Percentiles rank a stretch among this genome's conserved stretches.
phyloP scores from a whole-genome alignment of 2,329 filamentous ascomycete species.

The Albifimbria verrucaria region DNA sequence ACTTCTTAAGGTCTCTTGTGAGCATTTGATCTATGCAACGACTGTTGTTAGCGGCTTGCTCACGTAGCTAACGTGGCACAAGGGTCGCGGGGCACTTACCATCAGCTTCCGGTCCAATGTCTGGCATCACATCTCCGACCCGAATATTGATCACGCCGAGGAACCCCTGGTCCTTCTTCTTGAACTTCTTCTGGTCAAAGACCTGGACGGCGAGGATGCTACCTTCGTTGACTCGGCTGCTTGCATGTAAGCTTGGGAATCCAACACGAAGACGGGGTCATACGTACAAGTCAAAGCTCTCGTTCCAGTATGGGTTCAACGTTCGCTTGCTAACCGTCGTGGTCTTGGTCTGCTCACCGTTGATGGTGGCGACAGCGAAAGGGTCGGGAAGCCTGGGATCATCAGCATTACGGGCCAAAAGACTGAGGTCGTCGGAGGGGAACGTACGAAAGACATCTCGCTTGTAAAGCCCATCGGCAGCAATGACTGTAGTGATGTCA shows the following conservation, averaged over 20 bases:
- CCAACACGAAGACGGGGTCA: conserved; percentile 5
- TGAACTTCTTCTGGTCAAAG: conserved; percentile 99
- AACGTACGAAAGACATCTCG: conserved; percentile 94
- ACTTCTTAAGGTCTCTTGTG: conserved; percentile 94
- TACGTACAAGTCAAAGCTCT: conserved; percentile 94
- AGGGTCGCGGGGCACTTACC: conserved; percentile 54
- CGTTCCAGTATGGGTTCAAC: conserved; percentile 99
- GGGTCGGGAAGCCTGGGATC: conserved; percentile 82
- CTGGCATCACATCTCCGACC: conserved; percentile 83
- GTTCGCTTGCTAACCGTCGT: conserved; percentile 96
- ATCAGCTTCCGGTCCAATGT: conserved; percentile 84
- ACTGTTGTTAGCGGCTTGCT: conserved; percentile 24
- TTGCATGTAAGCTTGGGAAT: conserved; percentile 5
- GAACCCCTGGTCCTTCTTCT: conserved; percentile 99
- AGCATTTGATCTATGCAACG: conserved; percentile 87
- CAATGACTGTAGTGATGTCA: conserved; percentile 72
- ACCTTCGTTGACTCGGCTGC: conserved; percentile 85
- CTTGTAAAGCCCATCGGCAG: conserved; percentile 97
- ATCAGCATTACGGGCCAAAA: conserved; percentile 21
- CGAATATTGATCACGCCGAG: conserved; percentile 96
- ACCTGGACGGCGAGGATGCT: conserved; percentile 97
- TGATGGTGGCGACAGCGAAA: conserved; percentile 94
- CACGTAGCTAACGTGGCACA: conserved; percentile 4
- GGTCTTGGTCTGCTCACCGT: conserved; percentile 98
- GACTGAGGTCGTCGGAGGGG: not conserved